Base-by-base conservation (phyloP, 306 rosid species). In the Dalbergia cochinchinensis region DNA sequence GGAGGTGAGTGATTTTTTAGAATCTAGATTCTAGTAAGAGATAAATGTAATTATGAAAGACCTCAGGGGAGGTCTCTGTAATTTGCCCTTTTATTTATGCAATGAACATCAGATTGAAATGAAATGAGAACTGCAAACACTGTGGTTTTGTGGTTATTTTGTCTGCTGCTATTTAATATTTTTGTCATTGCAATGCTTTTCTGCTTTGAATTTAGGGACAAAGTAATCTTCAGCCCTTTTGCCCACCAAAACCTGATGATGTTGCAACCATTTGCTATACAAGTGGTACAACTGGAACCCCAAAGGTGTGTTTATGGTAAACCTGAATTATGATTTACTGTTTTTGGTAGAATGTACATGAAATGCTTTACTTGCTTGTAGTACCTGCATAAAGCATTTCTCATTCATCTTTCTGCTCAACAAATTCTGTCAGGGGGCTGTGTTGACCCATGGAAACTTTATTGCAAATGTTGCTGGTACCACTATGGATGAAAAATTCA, bases 221-320 rank as follows among this genome's bases (percentile, higher is more conserved):
- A 53, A 77, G 89, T 82, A 96, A 85, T 82, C 85, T 80, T 70
- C 94, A 88, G 84, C 96, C 93, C 55, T 96, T 96, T 83, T 67
- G 82, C 81, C 96, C 94, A 0, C 98, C 99, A 66, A 91, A 90
- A 75, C 92, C 97, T 45, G 90, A 87, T 71, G 99, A 96, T 83
- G 77, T 91, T 63, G 97, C 93, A 80, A 93, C 99, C 59, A 84
- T 96, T 83, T 96, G 99, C 88, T 96, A 96, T 81, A 96, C 99
- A 34, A 96, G 99, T 80, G 99, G 99, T 73, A 96, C 99, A 76
- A 96, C 99, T 80, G 99, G 99, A 86, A 93, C 97, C 54, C 99
- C 99, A 55, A 96, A 96, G 97, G 99, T 93, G 78, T 5, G 73
- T 37, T 26, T 26, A 26, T 34, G 53, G 61, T 58, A 45, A 39